These are phyloP conservation scores for Catunica adiposa DNA, from an alignment of 2,329 filamentous ascomycete genomes.

Conservation along the genomic window DNA sequence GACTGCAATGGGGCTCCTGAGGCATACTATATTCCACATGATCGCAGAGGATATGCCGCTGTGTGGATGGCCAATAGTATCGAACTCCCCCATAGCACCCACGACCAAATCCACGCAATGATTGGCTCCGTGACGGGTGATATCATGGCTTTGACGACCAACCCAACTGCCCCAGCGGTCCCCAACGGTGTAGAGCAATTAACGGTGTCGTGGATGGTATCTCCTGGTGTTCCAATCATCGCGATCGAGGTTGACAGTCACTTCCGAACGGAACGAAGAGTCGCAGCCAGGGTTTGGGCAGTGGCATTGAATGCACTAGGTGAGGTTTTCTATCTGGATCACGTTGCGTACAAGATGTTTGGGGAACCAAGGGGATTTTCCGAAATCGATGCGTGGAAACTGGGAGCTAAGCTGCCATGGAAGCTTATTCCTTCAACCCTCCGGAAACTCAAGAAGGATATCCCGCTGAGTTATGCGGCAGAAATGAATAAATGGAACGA, in stretches of 20 bases:
- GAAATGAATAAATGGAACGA: not conserved
- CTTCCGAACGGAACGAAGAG: conserved; percentile 55
- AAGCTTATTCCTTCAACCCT: not conserved
- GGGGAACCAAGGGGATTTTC: not conserved
- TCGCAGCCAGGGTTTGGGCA: conserved; percentile 65
- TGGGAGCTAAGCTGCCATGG: not conserved
- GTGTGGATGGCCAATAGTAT: conserved; percentile 84
- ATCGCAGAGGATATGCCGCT: conserved; percentile 55
- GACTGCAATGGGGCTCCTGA: not conserved
- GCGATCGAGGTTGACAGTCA: conserved; percentile 69
- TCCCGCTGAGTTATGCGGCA: not conserved
- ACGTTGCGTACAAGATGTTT: not conserved
- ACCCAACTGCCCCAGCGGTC: conserved; percentile 27
- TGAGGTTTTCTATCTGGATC: conserved; percentile 68
- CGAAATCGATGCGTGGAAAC: not conserved
- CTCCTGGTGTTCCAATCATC: conserved; percentile 84
- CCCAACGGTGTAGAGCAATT: conserved; percentile 58
- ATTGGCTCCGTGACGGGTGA: conserved; percentile 71
- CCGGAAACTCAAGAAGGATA: not conserved
- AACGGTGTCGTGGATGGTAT: conserved; percentile 76
- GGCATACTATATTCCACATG: conserved; percentile 49
- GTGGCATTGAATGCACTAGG: conserved; percentile 85
- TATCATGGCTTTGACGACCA: conserved; percentile 53
- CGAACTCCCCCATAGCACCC: conserved; percentile 52
- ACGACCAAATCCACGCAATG: conserved; percentile 36